Evolutionary conservation across 2,329 filamentous ascomycete genomes (phyloP).

Genomic region (Rhynchosporium graminicola): DNA sequence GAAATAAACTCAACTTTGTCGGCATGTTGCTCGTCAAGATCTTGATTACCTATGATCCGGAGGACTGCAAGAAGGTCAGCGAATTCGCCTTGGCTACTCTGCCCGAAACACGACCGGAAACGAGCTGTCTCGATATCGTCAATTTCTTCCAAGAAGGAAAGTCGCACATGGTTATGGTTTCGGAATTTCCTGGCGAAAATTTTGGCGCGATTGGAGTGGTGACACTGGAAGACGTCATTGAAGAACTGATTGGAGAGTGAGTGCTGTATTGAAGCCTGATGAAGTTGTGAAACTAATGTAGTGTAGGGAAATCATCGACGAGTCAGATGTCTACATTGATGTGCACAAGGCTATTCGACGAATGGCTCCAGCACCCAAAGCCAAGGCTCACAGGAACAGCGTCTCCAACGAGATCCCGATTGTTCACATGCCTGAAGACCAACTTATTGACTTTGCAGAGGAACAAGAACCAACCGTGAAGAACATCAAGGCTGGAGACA

Average conservation of each 20-base stretch:
- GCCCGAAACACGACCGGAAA: constrained; percentile 91
- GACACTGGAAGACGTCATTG: constrained; percentile 96
- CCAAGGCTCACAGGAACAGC: constrained; percentile 61
- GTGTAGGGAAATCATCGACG: constrained; percentile 92
- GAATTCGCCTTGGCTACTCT: constrained; percentile 93
- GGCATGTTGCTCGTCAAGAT: constrained; percentile 99
- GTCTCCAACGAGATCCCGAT: constrained; percentile 46
- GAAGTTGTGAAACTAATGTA: constrained; percentile 31
- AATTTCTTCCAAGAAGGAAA: constrained; percentile 99
- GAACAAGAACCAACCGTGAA: constrained; percentile 38
- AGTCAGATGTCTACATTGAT: constrained; percentile 97
- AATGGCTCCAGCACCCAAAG: constrained; percentile 59
- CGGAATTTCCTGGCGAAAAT: constrained; percentile 84
- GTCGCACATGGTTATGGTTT: constrained; percentile 97
- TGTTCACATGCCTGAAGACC: constrained; percentile 39
- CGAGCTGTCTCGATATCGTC: constrained; percentile 95
- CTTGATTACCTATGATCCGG: constrained; percentile 96
- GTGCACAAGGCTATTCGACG: constrained; percentile 97
- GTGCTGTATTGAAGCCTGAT: constrained; percentile 42
- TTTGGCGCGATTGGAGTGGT: constrained; percentile 90
- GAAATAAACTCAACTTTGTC: constrained; percentile 84
- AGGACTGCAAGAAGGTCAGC: constrained; percentile 81
- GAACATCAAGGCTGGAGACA: constrained; percentile 23
- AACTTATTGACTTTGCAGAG: constrained; percentile 50
- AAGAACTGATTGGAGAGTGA: constrained; percentile 96